Conservation (phyloP, 148 eudicot species). For the Rhododendron molle region DNA sequence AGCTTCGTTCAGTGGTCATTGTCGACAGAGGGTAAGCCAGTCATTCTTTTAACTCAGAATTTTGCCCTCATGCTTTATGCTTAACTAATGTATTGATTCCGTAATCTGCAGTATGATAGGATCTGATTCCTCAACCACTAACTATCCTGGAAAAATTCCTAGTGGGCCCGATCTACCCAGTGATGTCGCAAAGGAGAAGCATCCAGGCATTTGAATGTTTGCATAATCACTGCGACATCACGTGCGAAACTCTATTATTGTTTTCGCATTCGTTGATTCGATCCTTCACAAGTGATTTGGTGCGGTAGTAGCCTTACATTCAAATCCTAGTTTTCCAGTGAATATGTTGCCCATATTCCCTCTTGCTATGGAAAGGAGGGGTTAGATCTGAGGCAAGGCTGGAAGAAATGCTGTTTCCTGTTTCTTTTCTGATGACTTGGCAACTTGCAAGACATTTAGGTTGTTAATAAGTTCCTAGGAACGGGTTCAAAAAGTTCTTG, state of each 20-base stretch:
- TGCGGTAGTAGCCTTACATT: not conserved
- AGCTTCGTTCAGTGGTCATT: constrained; percentile 72
- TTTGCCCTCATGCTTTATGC: not conserved
- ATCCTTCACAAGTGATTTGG: not conserved
- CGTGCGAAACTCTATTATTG: not conserved
- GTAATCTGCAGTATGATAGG: constrained; percentile 40
- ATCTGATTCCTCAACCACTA: constrained; percentile 34
- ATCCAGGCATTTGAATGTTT: not conserved
- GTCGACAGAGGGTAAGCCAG: constrained; percentile 63
- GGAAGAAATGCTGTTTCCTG: not conserved
- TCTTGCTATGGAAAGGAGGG: not conserved
- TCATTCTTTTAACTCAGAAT: not conserved
- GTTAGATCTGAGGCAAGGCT: not conserved
- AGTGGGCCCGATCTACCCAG: constrained; percentile 49
- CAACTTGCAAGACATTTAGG: not conserved
- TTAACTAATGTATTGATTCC: not conserved
- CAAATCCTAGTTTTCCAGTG: not conserved
- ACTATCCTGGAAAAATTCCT: constrained; percentile 58
- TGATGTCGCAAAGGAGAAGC: constrained; percentile 26
- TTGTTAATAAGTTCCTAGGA: not conserved
- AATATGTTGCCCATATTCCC: not conserved
- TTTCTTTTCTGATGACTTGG: not conserved
- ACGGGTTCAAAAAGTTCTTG: not conserved
- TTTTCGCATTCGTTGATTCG: not conserved
- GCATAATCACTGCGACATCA: not conserved